A percentile compares a stretch with the other conserved stretches of the same genome.
These are phyloP conservation scores for Leccinum subgranulosum DNA, from an alignment of 768 basidiomycete species.

Conservation along the genomic window DNA sequence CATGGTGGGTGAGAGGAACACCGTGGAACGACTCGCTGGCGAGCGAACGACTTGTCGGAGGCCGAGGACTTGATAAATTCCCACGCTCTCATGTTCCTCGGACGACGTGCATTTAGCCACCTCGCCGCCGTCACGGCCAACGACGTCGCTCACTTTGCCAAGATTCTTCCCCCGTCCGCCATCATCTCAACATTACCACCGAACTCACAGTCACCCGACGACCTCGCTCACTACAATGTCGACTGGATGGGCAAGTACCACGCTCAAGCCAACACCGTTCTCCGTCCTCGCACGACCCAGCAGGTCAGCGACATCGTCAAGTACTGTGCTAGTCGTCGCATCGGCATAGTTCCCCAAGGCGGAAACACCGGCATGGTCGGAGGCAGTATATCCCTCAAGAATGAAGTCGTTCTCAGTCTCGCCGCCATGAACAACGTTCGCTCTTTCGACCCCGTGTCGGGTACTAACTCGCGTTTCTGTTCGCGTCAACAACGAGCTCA, in stretches of 20 bases:
- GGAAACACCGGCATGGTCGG: conserved; percentile 98
- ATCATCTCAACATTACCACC: conserved; percentile 69
- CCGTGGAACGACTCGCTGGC: neutral
- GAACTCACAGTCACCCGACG: conserved; percentile 44
- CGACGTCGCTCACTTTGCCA: conserved; percentile 67
- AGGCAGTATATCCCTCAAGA: conserved; percentile 83
- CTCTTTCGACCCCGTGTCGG: conserved; percentile 81
- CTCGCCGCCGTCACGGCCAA: conserved; percentile 50
- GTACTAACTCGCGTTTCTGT: conserved; percentile 35
- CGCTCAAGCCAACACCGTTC: conserved; percentile 79
- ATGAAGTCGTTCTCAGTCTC: conserved; percentile 86
- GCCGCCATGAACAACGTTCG: conserved; percentile 80
- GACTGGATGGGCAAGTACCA: conserved; percentile 98
- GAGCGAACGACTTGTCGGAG: neutral
- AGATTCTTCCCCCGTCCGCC: conserved; percentile 57
- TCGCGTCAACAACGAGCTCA: conserved; percentile 4
- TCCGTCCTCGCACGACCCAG: conserved; percentile 83
- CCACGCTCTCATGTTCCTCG: neutral
- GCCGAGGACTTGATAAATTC: neutral
- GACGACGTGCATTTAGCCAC: conserved; percentile 19
- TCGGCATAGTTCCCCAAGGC: conserved; percentile 95
- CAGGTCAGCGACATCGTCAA: conserved; percentile 88
- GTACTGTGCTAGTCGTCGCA: conserved; percentile 76
- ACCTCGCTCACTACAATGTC: conserved; percentile 76
- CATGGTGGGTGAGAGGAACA: neutral